Conservation (phyloP, 352 stramenopile species). For the Pythium pectinolyticum region DNA sequence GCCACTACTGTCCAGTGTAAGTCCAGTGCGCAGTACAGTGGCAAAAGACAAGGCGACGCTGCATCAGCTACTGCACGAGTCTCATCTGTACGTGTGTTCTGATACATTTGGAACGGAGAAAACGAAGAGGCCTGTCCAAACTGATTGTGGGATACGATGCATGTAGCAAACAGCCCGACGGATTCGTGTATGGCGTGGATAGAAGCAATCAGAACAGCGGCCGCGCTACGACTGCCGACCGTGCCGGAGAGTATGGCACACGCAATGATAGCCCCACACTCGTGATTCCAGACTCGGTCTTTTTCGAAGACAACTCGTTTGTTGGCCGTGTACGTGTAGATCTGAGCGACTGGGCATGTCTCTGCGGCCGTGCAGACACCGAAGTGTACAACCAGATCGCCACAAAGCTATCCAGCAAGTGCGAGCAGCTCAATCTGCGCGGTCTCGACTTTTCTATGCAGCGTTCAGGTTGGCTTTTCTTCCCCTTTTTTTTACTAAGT, state of each 20-base stretch:
- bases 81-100: slow-evolving; percentile 42
- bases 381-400: slow-evolving; percentile 40
- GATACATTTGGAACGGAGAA: too few species aligned
- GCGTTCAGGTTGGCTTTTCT: slow-evolving; percentile 31
- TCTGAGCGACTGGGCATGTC: slow-evolving; percentile 52
- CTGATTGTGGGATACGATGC: too few species aligned
- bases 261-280: neutral
- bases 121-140: too few species aligned
- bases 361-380: slow-evolving; percentile 31
- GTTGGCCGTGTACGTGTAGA: slow-evolving; percentile 37
- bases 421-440: slow-evolving; percentile 45
- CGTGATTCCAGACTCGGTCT: slow-evolving; percentile 45
- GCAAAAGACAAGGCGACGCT: slow-evolving; percentile 42
- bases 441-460: slow-evolving; percentile 33
- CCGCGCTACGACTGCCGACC: slow-evolving; percentile 12
- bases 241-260: neutral
- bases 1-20: slow-evolving; percentile 33
- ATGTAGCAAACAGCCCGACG: neutral
- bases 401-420: slow-evolving; percentile 41
- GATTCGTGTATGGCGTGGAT: neutral
- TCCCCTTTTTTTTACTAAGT: neutral
- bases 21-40: neutral
- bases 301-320: slow-evolving; percentile 60
- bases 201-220: slow-evolving; percentile 47
- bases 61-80: slow-evolving; percentile 44